Evolutionary conservation across 805 yeast species (phyloP), one percentile per base, ranked within the genome.

Genomic region (Nakazawaea ishiwadae): DNA sequence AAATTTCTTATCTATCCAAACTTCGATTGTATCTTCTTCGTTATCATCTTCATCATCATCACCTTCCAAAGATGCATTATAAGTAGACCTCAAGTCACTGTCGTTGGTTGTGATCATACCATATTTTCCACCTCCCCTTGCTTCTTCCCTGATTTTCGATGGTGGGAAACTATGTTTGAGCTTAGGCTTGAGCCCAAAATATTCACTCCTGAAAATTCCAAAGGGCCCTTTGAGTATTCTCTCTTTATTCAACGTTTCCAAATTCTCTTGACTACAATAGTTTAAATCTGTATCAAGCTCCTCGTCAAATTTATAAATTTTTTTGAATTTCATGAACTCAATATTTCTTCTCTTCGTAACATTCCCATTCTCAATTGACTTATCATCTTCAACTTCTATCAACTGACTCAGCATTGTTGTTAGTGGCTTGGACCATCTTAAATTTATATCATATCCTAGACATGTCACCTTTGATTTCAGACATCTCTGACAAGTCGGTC

Each of bases 401-500:
- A 51, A 40, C 4, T 55, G 58, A 35, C 52, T 51, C 6, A 40
- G 12, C 12, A 48, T 46, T 7, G 71, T 51, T 0, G 69, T 61
- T 38, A 66, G 48, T 12, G 69, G 67, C 24, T 63, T 66, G 20
- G 69, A 61, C 68, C 77, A 76, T 14, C 71, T 68, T 23, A 77
- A 56, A 29, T 65, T 66, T 42, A 76, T 65, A 29, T 58, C 70
- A 51, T 75, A 77, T 0, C 81, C 81, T 14, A 58, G 62, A 58
- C 82, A 77, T 8, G 56, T 55, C 4, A 68, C 42, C 3, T 64
- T 62, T 3, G 78, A 69, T 47, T 65, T 71, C 31, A 44, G 50
- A 55, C 81, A 76, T 40, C 79, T 59, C 24, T 49, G 36, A 50
- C 81, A 76, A 14, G 44, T 47, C 2, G 81, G 81, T 40, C 60